Evolutionary conservation across 768 basidiomycete species (phyloP).

Genomic region (Rhizopogon rudus): DNA sequence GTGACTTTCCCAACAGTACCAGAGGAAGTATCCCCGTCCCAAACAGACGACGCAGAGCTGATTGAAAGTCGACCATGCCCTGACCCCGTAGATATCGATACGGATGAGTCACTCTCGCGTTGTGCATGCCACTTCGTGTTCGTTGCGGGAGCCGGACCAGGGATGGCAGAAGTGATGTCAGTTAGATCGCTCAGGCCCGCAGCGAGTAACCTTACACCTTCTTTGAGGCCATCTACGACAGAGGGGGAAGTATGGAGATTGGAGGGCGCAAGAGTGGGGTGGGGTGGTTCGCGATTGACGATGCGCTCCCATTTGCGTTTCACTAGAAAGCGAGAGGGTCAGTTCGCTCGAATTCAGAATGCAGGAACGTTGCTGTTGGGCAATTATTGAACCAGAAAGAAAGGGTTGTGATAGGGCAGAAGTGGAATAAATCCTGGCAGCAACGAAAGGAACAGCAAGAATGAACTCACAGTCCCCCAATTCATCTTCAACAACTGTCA

Average conservation of each 20-base stretch:
- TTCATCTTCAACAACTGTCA: constrained; percentile 68
- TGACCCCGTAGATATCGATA: constrained; percentile 21
- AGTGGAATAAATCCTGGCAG: not conserved
- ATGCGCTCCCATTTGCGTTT: constrained; percentile 86
- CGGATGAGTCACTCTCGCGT: constrained; percentile 23
- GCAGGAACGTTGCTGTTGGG: not conserved
- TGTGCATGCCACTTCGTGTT: constrained; percentile 5
- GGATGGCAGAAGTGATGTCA: constrained; percentile 15
- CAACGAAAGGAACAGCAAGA: not conserved
- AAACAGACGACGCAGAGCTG: constrained; percentile 42
- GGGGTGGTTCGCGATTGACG: constrained; percentile 40
- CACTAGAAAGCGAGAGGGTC: constrained; percentile 31
- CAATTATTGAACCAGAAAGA: not conserved
- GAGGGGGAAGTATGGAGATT: constrained; percentile 15
- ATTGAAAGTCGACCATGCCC: constrained; percentile 35
- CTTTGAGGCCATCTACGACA: constrained; percentile 57
- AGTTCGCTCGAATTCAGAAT: not conserved
- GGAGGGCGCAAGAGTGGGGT: not conserved
- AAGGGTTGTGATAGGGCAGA: not conserved
- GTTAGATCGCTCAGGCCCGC: constrained; percentile 35
- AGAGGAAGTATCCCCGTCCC: constrained; percentile 24
- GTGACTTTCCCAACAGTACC: not conserved
- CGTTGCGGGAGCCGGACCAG: constrained; percentile 7
- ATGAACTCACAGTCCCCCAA: constrained; percentile 49
- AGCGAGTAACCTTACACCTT: constrained; percentile 57